Base-by-base conservation (phyloP, 192 early-diverging fungal species). In the Rhizophagus sp. region DNA sequence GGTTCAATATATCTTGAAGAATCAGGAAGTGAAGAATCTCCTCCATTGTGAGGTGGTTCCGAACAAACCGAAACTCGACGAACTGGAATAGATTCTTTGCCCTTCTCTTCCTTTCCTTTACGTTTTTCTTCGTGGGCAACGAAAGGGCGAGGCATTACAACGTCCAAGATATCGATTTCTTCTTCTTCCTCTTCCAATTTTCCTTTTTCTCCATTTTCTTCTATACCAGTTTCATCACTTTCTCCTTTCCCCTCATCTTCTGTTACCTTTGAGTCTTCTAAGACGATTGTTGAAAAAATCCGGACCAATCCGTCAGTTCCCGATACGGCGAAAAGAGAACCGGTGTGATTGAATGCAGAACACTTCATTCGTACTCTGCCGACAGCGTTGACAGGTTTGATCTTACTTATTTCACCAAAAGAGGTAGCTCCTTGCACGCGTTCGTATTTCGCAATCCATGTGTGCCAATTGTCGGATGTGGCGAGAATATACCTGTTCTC, bases 311-410 rank as follows among this genome's bases (percentile, higher is more conserved):
- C 93, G 81, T 94, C 92, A 3, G 87, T 86, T 2, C 95, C 94
- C 61, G 95, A 91, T 11, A 96, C 87, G 44, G 92, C 92, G 83
- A 97, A 94, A 7, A 89, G 85, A 6, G 93, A 93, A 12, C 95
- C 95, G 9, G 92, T 93, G 50, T 84, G 83, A 73, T 94, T 95
- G 83, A 96, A 97, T 0, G 91, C 90, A 12, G 92, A 88, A 62
- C 90, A 90, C 34, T 82, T 82, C 8, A 82, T 39, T 64, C 82
- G 80, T 34, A 36, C 34, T 22, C 67, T 69, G 9, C 67, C 33
- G 9, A 36, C 33, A 34, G 67, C 67, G 34, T 36, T 69, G 9
- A 39, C 12, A 11, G 27, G 67, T 39, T 69, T 36, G 9, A 36
- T 36, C 19, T 69, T 69, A 41, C 17, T 57, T 57, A 57, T 22